phyloP scores from a whole-genome alignment of 352 stramenopile genomes.

The Thraustotheca clavata region DNA sequence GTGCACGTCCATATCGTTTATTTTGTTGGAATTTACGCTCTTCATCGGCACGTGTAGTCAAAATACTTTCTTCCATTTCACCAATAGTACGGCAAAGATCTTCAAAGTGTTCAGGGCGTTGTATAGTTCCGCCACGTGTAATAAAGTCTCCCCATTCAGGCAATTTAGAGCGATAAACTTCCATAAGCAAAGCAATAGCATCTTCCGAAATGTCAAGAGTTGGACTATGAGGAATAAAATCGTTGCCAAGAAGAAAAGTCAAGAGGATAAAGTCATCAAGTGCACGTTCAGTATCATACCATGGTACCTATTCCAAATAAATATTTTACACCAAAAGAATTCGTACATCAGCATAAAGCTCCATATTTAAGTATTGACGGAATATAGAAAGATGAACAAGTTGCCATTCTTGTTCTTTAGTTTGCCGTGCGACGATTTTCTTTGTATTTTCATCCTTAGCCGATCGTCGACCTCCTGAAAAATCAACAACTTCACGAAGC shows the following conservation, averaged over 20 bases:
- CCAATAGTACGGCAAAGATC: constrained; percentile 90
- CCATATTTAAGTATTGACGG: constrained; percentile 96
- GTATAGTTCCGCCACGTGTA: constrained; percentile 85
- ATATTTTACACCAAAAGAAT: not conserved
- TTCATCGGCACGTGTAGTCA: constrained; percentile 63
- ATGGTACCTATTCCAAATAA: constrained; percentile 27
- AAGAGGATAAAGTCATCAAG: constrained; percentile 99
- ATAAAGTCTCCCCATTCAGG: constrained; percentile 85
- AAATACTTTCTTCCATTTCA: constrained; percentile 90
- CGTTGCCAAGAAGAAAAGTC: constrained; percentile 99
- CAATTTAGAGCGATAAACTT: constrained; percentile 87
- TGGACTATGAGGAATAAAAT: constrained; percentile 99
- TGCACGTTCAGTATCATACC: constrained; percentile 88
- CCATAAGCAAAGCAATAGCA: constrained; percentile 91
- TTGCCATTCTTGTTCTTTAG: constrained; percentile 94
- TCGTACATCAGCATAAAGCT: constrained; percentile 74
- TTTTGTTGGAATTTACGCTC: constrained; percentile 25
- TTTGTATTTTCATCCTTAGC: constrained; percentile 48
- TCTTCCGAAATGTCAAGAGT: constrained; percentile 98
- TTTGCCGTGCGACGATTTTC: constrained; percentile 90
- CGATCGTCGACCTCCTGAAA: constrained; percentile 50
- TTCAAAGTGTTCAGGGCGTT: constrained; percentile 86
- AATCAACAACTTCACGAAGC: constrained; percentile 97
- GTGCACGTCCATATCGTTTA: constrained; percentile 23
- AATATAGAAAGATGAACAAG: constrained; percentile 95